Percentiles rank a stretch among this genome's conserved stretches.
Conservation (phyloP, 2,329 filamentous ascomycete species). For the Sclerotinia trifoliorum region DNA sequence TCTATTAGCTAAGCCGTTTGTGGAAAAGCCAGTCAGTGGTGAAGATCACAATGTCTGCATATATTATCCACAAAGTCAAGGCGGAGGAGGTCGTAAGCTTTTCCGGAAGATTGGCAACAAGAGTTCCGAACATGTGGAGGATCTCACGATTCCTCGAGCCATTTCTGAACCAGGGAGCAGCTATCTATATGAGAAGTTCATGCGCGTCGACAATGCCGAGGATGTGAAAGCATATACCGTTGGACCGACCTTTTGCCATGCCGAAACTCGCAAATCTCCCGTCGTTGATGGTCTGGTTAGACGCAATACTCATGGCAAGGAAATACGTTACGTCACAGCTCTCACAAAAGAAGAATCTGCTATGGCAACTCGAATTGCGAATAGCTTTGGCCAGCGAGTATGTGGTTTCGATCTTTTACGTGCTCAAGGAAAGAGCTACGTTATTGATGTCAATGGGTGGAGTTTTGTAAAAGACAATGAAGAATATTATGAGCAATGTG, state of each 20-base stretch:
- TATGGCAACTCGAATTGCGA: constrained; percentile 86
- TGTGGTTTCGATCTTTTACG: constrained; percentile 94
- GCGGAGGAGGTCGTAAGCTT: constrained; percentile 84
- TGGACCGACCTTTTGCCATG: constrained; percentile 87
- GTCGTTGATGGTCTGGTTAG: constrained; percentile 95
- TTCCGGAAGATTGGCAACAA: constrained; percentile 99
- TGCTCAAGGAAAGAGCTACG: constrained; percentile 85
- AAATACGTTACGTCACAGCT: constrained; percentile 90
- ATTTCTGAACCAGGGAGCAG: constrained; percentile 79
- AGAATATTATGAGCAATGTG: constrained; percentile 92
- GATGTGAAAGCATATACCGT: constrained; percentile 99
- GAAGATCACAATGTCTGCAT: constrained; percentile 99
- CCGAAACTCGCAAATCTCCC: constrained; percentile 94
- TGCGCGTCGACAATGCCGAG: constrained; percentile 94
- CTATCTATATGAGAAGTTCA: constrained; percentile 96
- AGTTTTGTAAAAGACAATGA: constrained; percentile 99
- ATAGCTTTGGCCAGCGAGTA: constrained; percentile 88
- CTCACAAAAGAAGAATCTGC: constrained; percentile 76
- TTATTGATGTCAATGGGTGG: constrained; percentile 99
- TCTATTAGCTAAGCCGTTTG: constrained; percentile 84
- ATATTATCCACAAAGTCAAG: constrained; percentile 84
- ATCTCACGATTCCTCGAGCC: constrained; percentile 72
- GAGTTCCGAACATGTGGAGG: constrained; percentile 88
- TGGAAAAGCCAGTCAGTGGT: constrained; percentile 96
- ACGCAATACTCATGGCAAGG: constrained; percentile 95